phyloP scores from a whole-genome alignment of 805 yeast species.

The Kodamaea fukazawae region DNA sequence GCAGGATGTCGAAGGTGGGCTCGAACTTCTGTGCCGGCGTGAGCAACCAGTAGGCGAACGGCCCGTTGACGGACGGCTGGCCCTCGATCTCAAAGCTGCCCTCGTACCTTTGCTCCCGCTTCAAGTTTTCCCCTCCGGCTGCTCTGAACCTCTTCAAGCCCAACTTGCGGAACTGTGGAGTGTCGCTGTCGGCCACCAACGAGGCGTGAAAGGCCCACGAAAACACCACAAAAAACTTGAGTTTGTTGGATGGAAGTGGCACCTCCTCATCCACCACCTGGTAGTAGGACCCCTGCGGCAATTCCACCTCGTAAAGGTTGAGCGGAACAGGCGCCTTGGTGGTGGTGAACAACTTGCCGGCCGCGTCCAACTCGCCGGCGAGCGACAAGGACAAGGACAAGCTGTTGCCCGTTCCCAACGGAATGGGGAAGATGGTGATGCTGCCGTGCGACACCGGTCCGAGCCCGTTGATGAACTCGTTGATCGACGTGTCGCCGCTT shows the following conservation, averaged over 20 bases:
- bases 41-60: conserved; percentile 58
- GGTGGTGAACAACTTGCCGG: conserved; percentile 35
- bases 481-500: conserved; percentile 85
- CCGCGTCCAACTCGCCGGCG: conserved; percentile 21
- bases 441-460: neutral
- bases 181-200: conserved; percentile 75
- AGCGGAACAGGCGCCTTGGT: conserved; percentile 28
- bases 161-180: conserved; percentile 57
- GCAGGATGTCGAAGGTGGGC: conserved; percentile 60
- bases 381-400: conserved; percentile 60
- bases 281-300: conserved; percentile 35
- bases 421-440: conserved; percentile 44
- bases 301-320: conserved; percentile 41
- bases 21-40: conserved; percentile 59
- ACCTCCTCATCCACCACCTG: conserved; percentile 19
- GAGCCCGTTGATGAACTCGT: conserved; percentile 65
- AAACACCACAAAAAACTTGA: conserved; percentile 58
- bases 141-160: conserved; percentile 67
- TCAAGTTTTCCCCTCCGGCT: conserved; percentile 61
- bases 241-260: conserved; percentile 14
- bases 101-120: conserved; percentile 48
- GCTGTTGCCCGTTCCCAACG: conserved; percentile 88
- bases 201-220: conserved; percentile 90
- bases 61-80: conserved; percentile 20
- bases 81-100: conserved; percentile 34